Conservation (phyloP, 2,329 filamentous ascomycete genomes). For the Huntiella decipiens region DNA sequence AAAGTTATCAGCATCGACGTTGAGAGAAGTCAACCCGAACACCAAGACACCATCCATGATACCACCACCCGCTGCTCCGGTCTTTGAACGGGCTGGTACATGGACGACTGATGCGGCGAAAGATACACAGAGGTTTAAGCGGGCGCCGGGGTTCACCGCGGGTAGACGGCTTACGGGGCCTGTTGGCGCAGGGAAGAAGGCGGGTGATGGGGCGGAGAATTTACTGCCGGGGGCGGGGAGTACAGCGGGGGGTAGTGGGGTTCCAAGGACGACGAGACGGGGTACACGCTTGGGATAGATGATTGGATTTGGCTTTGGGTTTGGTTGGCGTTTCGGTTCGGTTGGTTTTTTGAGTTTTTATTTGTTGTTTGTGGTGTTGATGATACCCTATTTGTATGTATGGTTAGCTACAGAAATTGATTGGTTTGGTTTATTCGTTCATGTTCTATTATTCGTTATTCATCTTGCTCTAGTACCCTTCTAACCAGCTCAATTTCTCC, state of each 20-base stretch:
- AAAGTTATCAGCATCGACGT: constrained; percentile 17
- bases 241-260: background rate
- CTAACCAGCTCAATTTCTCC: background rate
- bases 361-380: background rate
- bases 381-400: background rate
- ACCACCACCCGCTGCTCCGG: too few relatives aligned
- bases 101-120: background rate
- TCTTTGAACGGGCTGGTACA: background rate
- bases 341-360: background rate
- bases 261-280: background rate
- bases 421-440: background rate
- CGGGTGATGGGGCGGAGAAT: constrained; percentile 8
- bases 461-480: background rate
- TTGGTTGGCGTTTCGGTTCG: background rate
- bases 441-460: background rate
- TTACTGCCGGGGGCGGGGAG: background rate
- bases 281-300: background rate
- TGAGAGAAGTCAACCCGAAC: constrained; percentile 38
- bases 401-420: background rate
- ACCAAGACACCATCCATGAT: background rate
- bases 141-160: constrained; percentile 1
- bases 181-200: constrained; percentile 5
- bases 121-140: background rate
- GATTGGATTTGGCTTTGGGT: background rate
- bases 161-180: too few relatives aligned